Base-by-base conservation (phyloP, 345 rosid species). In the Murraya paniculata region DNA sequence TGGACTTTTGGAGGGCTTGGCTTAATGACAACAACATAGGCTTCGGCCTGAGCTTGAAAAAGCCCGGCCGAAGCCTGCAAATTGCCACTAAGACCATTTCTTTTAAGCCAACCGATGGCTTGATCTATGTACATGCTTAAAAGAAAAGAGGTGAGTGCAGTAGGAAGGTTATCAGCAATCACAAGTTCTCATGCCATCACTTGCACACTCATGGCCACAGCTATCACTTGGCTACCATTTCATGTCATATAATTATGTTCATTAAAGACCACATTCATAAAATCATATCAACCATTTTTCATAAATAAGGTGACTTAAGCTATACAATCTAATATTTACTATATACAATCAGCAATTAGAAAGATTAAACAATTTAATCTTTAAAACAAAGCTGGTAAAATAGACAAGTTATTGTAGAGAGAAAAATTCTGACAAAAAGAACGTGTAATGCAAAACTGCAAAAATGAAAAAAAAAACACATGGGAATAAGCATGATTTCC, bases 381-480 rank as follows among this genome's bases (percentile, higher is more conserved):
- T 57, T 25, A 35, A 74, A 28, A 41, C 19, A 28, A 41, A 38
- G 38, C 27, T 21, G 31, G 58, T 55, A 48, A 39, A 4, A 73
- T 1, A 67, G 39, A 36, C 16, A 71, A 58, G 9, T 59, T 16
- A 58, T 31, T 67, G 35, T 2, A 59, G 13, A 79, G 50, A 36
- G 27, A 67, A 72, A 53, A 25, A 65, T 35, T 56, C 71, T 57
- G 56, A 67, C 35, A 31, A 19, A 73, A n/a, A 36, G 39, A 70
- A 74, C 27, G 24, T 22, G 36, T 31, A 79, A 38, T 69, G 74
- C 39, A 62, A 70, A 64, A 53, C 79, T 58, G 72, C 89, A 73
- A 84, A 86, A 82, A 85, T 84, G 87, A 80, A 57, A 45, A 38
- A 36, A 38, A 36, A 76, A 36, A 78, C 36, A 57, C 41, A 64